phyloP scores from a whole-genome alignment of 768 basidiomycete genomes.

The Termitomyces sp. region DNA sequence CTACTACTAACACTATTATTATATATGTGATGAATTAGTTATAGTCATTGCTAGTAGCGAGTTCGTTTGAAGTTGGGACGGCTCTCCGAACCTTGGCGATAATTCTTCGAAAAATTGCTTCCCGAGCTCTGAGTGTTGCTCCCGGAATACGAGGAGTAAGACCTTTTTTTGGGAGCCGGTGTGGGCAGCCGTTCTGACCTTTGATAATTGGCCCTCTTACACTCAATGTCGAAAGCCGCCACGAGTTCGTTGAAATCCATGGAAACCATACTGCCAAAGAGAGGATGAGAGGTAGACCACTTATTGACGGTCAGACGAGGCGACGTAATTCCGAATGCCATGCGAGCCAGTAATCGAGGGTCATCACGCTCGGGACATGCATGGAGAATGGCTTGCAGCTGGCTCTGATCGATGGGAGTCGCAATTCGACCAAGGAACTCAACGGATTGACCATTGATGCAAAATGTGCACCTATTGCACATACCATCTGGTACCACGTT shows the following conservation, averaged over 20 bases:
- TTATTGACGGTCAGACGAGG: slow-evolving; percentile 38
- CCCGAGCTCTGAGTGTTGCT: background rate
- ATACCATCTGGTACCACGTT: slow-evolving; percentile 34
- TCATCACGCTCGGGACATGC: slow-evolving; percentile 46
- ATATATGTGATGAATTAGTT: too few relatives aligned
- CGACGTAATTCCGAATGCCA: slow-evolving; percentile 47
- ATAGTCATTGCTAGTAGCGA: background rate
- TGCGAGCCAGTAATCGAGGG: slow-evolving; percentile 41
- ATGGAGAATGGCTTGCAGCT: slow-evolving; percentile 32
- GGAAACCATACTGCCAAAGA: slow-evolving; percentile 41
- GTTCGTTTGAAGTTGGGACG: background rate
- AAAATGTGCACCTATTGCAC: slow-evolving; percentile 43
- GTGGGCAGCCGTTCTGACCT: slow-evolving; percentile 6
- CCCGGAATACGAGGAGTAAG: background rate
- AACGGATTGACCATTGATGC: slow-evolving; percentile 29
- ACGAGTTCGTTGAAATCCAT: slow-evolving; percentile 33
- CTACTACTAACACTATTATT: too few relatives aligned
- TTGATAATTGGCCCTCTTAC: slow-evolving; percentile 31
- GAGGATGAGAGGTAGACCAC: slow-evolving; percentile 35
- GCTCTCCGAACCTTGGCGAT: background rate
- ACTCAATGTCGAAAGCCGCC: slow-evolving; percentile 37
- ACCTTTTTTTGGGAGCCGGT: background rate
- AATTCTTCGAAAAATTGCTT: background rate
- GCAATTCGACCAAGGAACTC: slow-evolving; percentile 23
- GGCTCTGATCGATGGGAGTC: slow-evolving; percentile 21